These are phyloP conservation scores for Debaryomycetaceae sp. DNA, from an alignment of 1,139 yeast genomes.

Conservation along the genomic window DNA sequence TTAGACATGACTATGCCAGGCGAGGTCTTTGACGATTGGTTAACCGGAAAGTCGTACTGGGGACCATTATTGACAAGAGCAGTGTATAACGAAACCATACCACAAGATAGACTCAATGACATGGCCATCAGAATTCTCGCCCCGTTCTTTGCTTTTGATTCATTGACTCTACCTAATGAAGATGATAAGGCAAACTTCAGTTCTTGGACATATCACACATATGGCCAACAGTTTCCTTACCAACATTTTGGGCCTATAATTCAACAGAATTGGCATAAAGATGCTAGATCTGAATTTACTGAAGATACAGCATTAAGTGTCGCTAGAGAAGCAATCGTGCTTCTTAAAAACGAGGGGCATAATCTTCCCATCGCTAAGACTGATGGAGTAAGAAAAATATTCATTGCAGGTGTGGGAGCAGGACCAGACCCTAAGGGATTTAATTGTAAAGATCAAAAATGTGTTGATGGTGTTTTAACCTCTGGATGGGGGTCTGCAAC, in stretches of 20 bases:
- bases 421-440: constrained; percentile 46
- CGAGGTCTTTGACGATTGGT: constrained; percentile 50
- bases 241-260: constrained; percentile 52
- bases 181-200: constrained; percentile 54
- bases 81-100: constrained; percentile 53
- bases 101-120: constrained; percentile 55
- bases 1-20: constrained; percentile 72
- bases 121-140: constrained; percentile 61
- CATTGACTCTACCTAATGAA: constrained; percentile 29
- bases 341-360: constrained; percentile 49
- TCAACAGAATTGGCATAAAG: constrained; percentile 54
- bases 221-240: constrained; percentile 50
- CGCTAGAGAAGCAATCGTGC: constrained; percentile 55
- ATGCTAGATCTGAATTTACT: constrained; percentile 48
- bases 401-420: constrained; percentile 49
- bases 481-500: constrained; percentile 54
- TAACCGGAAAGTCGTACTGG: constrained; percentile 55
- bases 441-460: constrained; percentile 48
- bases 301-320: constrained; percentile 50
- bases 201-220: constrained; percentile 57
- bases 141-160: constrained; percentile 48
- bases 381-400: constrained; percentile 42
- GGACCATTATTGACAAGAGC: constrained; percentile 57
- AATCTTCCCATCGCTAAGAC: constrained; percentile 46
- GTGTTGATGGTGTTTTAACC: constrained; percentile 45